phyloP scores from a whole-genome alignment of 2,329 filamentous ascomycete species.

The Verticillium isaacii region DNA sequence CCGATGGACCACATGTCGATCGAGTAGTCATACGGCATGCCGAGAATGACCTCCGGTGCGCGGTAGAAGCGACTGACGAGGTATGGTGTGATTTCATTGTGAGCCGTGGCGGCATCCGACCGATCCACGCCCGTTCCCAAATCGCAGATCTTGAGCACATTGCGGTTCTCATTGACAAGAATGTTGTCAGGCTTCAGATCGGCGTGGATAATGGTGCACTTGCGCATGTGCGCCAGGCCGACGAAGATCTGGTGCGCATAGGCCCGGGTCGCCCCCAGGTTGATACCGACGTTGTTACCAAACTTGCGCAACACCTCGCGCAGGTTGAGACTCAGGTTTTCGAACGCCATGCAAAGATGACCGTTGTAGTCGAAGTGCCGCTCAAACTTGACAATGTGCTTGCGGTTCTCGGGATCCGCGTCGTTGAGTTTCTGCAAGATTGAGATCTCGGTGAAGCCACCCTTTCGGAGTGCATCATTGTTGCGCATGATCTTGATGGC shows the following conservation, averaged over 20 bases:
- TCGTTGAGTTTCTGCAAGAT: constrained; percentile 85
- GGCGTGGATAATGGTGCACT: constrained; percentile 89
- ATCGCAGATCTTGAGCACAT: constrained; percentile 89
- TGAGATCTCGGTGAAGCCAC: constrained; percentile 89
- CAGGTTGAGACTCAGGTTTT: constrained; percentile 88
- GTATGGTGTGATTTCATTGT: constrained; percentile 87
- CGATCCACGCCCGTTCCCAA: constrained; percentile 92
- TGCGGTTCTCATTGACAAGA: constrained; percentile 77
- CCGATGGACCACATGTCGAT: constrained; percentile 98
- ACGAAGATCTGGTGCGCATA: constrained; percentile 96
- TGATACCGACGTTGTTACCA: constrained; percentile 89
- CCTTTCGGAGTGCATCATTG: constrained; percentile 88
- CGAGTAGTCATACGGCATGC: constrained; percentile 91
- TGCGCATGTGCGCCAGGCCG: constrained; percentile 79
- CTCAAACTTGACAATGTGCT: constrained; percentile 85
- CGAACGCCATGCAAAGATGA: constrained; percentile 95
- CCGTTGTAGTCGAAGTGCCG: constrained; percentile 89
- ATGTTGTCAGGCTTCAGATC: constrained; percentile 99
- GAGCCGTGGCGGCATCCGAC: constrained; percentile 65
- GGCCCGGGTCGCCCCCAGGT: constrained; percentile 76
- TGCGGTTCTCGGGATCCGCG: constrained; percentile 82
- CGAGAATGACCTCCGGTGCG: constrained; percentile 93
- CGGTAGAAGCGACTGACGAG: constrained; percentile 96
- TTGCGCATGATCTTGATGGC: constrained; percentile 98
- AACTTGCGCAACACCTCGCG: constrained; percentile 95